A percentile compares a stretch with the other conserved stretches of the same genome.
Evolutionary conservation across 768 basidiomycete species (phyloP).

Genomic region (Trametes elegans): DNA sequence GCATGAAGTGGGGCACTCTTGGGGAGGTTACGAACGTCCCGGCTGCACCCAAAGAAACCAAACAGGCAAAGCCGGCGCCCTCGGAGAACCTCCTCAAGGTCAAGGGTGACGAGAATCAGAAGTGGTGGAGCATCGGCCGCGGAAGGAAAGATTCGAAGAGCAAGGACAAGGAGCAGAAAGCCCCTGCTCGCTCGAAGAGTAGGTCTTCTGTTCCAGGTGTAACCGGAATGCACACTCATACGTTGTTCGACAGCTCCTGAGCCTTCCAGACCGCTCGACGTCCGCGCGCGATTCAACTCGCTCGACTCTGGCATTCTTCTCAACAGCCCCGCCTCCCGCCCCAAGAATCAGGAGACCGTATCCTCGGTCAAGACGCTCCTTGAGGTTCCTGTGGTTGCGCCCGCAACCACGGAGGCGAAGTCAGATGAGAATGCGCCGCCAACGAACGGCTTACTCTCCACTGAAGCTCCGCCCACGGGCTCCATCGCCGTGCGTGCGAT

Average conservation of each 20-base stretch:
- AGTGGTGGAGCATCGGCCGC: slow-evolving; percentile 83
- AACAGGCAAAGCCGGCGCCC: slow-evolving; percentile 33
- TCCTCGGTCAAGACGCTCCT: slow-evolving; percentile 20
- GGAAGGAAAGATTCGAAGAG: slow-evolving; percentile 75
- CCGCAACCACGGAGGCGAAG: background rate
- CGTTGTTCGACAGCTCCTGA: slow-evolving; percentile 42
- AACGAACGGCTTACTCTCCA: slow-evolving; percentile 20
- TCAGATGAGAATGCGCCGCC: background rate
- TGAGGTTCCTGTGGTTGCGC: slow-evolving; percentile 10
- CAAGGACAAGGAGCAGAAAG: slow-evolving; percentile 43
- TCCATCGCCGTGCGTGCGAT: slow-evolving; percentile 81
- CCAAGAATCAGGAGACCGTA: slow-evolving; percentile 11
- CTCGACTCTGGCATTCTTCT: slow-evolving; percentile 47
- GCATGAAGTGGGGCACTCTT: slow-evolving; percentile 51
- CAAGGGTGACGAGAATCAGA: slow-evolving; percentile 50
- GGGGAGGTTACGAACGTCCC: slow-evolving; percentile 61
- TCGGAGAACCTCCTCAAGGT: slow-evolving; percentile 32
- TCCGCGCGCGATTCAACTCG: slow-evolving; percentile 62
- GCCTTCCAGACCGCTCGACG: slow-evolving; percentile 33
- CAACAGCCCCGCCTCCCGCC: slow-evolving; percentile 24
- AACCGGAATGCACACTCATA: background rate
- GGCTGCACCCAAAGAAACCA: slow-evolving; percentile 19
- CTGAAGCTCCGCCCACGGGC: slow-evolving; percentile 35
- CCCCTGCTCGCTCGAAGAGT: slow-evolving; percentile 43
- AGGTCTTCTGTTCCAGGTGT: slow-evolving; percentile 11